These are phyloP conservation scores for Fusarium coffeatum DNA, from an alignment of 2,329 filamentous ascomycete species.

Conservation along the genomic window DNA sequence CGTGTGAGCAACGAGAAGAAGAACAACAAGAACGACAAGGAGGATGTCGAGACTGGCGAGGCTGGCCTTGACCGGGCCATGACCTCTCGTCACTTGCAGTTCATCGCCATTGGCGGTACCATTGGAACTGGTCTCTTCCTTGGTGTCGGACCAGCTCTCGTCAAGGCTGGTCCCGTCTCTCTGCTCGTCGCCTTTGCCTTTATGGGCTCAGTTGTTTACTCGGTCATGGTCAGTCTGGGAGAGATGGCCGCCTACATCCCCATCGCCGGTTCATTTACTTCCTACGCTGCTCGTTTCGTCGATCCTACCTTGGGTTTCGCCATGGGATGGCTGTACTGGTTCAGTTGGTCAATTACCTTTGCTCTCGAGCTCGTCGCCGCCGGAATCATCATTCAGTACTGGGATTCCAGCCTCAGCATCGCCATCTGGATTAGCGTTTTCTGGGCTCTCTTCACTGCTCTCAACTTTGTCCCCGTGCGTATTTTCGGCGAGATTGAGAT, in stretches of 20 bases:
- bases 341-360: slow-evolving; percentile 79
- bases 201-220: slow-evolving; percentile 78
- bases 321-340: slow-evolving; percentile 89
- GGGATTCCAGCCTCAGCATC: slow-evolving; percentile 71
- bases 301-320: slow-evolving; percentile 79
- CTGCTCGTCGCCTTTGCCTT: slow-evolving; percentile 76
- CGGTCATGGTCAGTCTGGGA: slow-evolving; percentile 76
- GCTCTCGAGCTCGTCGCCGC: slow-evolving; percentile 79
- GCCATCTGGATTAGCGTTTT: slow-evolving; percentile 80
- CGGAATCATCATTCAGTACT: slow-evolving; percentile 81
- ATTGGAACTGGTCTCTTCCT: slow-evolving; percentile 81
- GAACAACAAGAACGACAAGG: slow-evolving; percentile 20
- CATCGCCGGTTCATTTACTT: slow-evolving; percentile 79
- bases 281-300: slow-evolving; percentile 80
- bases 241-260: slow-evolving; percentile 85
- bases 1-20: slow-evolving; percentile 47
- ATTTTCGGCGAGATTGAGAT: slow-evolving; percentile 84
- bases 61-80: slow-evolving; percentile 54
- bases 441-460: slow-evolving; percentile 74
- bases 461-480: slow-evolving; percentile 78
- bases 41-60: slow-evolving; percentile 54
- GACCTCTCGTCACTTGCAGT: slow-evolving; percentile 58
- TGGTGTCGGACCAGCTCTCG: slow-evolving; percentile 71
- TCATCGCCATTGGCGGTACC: slow-evolving; percentile 68
- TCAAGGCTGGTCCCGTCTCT: slow-evolving; percentile 72